Base-by-base conservation (phyloP, 768 basidiomycete species). In the Rhodosporidiobolus odoratus region DNA sequence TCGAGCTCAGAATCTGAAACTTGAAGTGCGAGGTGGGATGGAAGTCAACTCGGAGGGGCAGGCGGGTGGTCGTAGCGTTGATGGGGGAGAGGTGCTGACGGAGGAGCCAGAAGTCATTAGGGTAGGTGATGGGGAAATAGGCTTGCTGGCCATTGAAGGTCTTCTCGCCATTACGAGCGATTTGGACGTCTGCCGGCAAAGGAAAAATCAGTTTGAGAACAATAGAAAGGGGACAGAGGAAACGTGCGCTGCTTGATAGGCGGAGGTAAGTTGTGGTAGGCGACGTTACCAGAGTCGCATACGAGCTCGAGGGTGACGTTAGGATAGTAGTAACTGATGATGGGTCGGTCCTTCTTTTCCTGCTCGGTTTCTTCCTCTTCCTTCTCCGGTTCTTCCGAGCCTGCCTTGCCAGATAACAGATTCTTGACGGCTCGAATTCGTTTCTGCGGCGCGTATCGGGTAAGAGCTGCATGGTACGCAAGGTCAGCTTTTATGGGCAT, bases 221-320 rank as follows among this genome's bases (percentile, higher is more conserved):
- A n/a, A 52, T 10, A 41, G 34, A 21, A 35, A 56, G 32, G 17
- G 54, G n/a, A 35, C n/a, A n/a, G n/a, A n/a, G 34, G 54, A 23
- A 59, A 84, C 88, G 75, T 69, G 91, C 90, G 85, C 78, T 88
- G 85, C 25, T 79, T 75, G 7, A 89, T 73, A 8, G 86, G 85
- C 9, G 85, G 84, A 0, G 89, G 85, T 25, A 91, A 76, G 65
- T 84, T 81, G 12, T 78, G 75, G 69, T 84, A 84, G 15, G 85
- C 83, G 52, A 96, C 67, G 2, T 81, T 77, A 2, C 82, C 75
- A n/a, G 82, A 82, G 72, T 93, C 89, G 27, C 90, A 89, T 48
- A 98, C 82, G 50, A 99, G 82, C 10, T 89, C 89, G 43, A 99
- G 79, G 0, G 93, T 96, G 27, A 99, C 77, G 79, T 98, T 97